Evolutionary conservation across 73 alveolate genomes (phyloP).

Genomic region (Tetrahymena borealis): DNA sequence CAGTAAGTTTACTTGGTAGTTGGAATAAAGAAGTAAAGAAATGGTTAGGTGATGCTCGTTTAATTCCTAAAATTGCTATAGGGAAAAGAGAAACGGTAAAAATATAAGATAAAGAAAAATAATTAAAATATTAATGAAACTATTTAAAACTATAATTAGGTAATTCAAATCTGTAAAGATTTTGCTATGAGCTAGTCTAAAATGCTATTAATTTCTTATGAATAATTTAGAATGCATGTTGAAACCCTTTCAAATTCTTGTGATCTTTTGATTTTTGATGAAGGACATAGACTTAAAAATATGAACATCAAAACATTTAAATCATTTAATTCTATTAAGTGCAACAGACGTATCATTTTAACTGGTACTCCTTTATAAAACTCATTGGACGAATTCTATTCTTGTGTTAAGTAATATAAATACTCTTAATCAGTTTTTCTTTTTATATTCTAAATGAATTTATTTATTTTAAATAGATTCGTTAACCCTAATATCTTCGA

Average conservation of each 20-base stretch:
- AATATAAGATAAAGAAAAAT: not conserved
- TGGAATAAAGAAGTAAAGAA: slow-evolving; percentile 49
- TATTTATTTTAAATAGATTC: not conserved
- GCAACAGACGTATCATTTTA: slow-evolving; percentile 66
- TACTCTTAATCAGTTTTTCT: not conserved
- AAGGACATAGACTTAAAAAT: slow-evolving; percentile 76
- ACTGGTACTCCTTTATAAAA: slow-evolving; percentile 98
- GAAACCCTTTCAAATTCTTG: slow-evolving; percentile 11
- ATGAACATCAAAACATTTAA: slow-evolving; percentile 52
- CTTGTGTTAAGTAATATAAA: slow-evolving; percentile 30
- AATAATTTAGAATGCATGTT: slow-evolving; percentile 15
- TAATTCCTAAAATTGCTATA: not conserved
- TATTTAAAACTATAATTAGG: not conserved
- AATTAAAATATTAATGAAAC: not conserved
- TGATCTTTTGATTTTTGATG: slow-evolving; percentile 76
- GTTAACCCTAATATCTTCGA: slow-evolving; percentile 8
- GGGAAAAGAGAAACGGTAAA: slow-evolving; percentile 23
- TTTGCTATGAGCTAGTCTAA: not conserved
- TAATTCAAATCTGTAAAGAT: not conserved
- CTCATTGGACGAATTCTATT: slow-evolving; percentile 74
- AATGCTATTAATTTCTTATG: slow-evolving; percentile 33
- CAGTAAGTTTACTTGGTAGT: slow-evolving; percentile 43
- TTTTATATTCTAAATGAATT: not conserved
- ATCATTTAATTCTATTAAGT: slow-evolving; percentile 27
- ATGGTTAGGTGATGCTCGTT: slow-evolving; percentile 40